These are phyloP conservation scores for Diplocarpon rosae DNA, from an alignment of 2,329 filamentous ascomycete species.

Conservation along the genomic window DNA sequence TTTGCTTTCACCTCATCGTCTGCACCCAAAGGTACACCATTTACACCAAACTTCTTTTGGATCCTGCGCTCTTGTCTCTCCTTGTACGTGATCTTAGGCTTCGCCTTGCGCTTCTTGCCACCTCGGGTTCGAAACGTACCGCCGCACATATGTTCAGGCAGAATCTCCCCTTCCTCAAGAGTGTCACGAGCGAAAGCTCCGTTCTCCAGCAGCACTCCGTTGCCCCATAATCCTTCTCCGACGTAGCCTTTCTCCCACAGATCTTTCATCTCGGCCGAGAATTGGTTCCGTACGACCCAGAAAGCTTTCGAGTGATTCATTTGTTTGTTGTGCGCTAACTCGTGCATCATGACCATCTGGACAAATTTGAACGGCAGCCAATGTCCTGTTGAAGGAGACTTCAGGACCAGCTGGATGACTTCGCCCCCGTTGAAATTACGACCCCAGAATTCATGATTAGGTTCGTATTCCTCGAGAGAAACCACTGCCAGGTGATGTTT, in stretches of 20 bases:
- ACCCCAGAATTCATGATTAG: conserved; percentile 65
- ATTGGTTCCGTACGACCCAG: conserved; percentile 67
- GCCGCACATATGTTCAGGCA: conserved; percentile 68
- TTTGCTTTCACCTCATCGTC: conserved; percentile 43
- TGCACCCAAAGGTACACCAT: conserved; percentile 30
- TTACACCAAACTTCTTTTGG: conserved; percentile 45
- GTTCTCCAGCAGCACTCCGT: conserved; percentile 51
- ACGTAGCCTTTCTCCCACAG: conserved; percentile 63
- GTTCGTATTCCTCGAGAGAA: conserved; percentile 69
- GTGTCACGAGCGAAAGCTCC: conserved; percentile 47
- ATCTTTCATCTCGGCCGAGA: conserved; percentile 56
- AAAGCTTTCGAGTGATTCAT: conserved; percentile 83
- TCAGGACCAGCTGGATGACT: conserved; percentile 74
- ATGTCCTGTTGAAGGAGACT: conserved; percentile 47
- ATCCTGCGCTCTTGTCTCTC: conserved; percentile 41
- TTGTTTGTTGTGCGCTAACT: conserved; percentile 73
- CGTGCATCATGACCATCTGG: conserved; percentile 92
- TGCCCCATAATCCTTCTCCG: conserved; percentile 76
- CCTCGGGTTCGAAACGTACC: conserved; percentile 59
- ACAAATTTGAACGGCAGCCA: conserved; percentile 80
- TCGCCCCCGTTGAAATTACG: conserved; percentile 88
- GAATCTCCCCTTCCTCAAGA: conserved; percentile 40
- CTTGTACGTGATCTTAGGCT: conserved; percentile 29
- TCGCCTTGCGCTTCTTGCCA: conserved; percentile 40
- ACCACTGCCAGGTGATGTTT: conserved; percentile 53